Evolutionary conservation across 768 basidiomycete species (phyloP), one percentile per base, ranked within the genome.

Genomic region (Boletus rex-veris): DNA sequence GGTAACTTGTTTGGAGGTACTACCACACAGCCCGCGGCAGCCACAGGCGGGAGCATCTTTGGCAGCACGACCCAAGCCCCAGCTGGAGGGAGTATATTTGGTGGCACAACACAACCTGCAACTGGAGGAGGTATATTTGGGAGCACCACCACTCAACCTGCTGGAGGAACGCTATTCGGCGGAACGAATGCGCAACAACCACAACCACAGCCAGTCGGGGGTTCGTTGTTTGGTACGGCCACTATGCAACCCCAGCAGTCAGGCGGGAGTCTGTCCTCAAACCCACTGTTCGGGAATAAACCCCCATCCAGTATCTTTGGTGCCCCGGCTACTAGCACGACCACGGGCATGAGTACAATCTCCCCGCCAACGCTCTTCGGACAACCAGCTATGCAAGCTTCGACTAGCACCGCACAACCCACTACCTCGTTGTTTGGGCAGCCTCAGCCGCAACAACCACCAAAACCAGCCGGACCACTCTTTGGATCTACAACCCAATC

Each of bases 201-300:
- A 38, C 63, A 49, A 38, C 53, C 45, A 35, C 63, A 49, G 33
- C 53, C 57, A n/a, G 16, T 58, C 10, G 50, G 59, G 6, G 53
- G 55, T 16, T 57, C 58, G 15, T 45, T 62, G 35, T 71, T 62
- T 59, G 65, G 72, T 19, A 39, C 52, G 26, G 45, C 61, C 15
- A 50, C 51, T 11, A 45, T 53, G 3, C 58, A 62, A 50, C 62
- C 61, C 48, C 66, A 63, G 43, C 64, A 58, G 37, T 11, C 60
- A 5, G 59, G 65, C 3, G 61, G 51, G 71, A 15, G 47, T n/a
- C 39, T 52, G 38, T 60, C 63, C 31, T 60, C 63, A 38, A 66
- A 71, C 46, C 64, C 71, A 37, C 53, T 74, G 28, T 77, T 78
- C 43, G 75, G 73, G 14, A 70, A 68, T 48, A 69, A 65, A 49